Evolutionary conservation across 345 rosid species (phyloP).

Genomic region (Euphorbia tirucalli): DNA sequence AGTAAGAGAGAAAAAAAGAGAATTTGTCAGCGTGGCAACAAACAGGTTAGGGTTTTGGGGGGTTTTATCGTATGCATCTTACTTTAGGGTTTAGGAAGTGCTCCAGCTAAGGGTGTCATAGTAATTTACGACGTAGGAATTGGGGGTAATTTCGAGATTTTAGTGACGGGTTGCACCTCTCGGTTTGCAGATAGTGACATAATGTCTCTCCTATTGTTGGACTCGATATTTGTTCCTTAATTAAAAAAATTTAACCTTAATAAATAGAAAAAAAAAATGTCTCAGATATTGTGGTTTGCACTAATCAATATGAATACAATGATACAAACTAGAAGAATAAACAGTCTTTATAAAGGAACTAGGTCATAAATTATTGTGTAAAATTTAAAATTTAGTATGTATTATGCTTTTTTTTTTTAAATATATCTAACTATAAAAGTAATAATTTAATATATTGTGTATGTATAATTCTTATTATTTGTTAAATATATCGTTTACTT

Average conservation of each 20-base stretch:
- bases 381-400: too few relatives aligned
- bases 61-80: conserved; percentile 29
- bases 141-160: conserved; percentile 10
- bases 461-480: too few relatives aligned
- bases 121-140: not conserved
- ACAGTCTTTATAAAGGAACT: too few relatives aligned
- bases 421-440: too few relatives aligned
- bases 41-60: conserved; percentile 65
- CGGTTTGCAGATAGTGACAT: not conserved
- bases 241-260: not conserved
- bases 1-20: conserved; percentile 6
- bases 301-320: too few relatives aligned
- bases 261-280: not conserved
- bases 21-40: conserved; percentile 14
- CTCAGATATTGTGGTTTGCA: too few relatives aligned
- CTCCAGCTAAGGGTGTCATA: not conserved
- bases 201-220: not conserved
- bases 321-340: too few relatives aligned
- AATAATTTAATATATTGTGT: too few relatives aligned
- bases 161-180: not conserved
- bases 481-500: too few relatives aligned
- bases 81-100: not conserved
- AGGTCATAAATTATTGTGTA: too few relatives aligned
- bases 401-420: too few relatives aligned
- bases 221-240: not conserved